Base-by-base conservation (phyloP, 1,139 yeast genomes). In the Neolecta irregularis region DNA sequence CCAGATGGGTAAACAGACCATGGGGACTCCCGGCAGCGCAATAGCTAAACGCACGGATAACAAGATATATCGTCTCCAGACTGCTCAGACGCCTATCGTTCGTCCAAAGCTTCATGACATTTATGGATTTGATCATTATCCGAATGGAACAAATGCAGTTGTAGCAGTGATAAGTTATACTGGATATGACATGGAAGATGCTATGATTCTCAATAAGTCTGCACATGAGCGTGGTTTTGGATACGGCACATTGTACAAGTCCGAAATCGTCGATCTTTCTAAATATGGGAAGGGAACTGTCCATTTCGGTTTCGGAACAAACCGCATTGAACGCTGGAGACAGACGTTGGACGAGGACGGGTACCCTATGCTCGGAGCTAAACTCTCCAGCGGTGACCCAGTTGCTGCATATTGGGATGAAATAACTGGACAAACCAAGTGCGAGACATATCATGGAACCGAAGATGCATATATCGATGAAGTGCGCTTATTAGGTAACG, bases 1-100 rank as follows among this genome's bases (percentile, higher is more conserved):
- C 64, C 98, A 91, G 68, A 88, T 88, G 99, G 98, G 96, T 71
- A 88, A 88, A 62, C 99, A 88, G 65, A 88, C 99, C 17, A 88
- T 88, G 98, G 99, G 99, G 61, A 88, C 98, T 4, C 98, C 98
- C 6, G 96, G 96, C 61, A 93, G 88, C 40, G 95, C 93, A 0
- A 64, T 88, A 40, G 72, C 65, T 32, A 93, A 85, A 56, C 72
- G 99, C 58, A 78, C 94, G 1, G 99, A 88, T 57, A 91, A 91
- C 62, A 91, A 85, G 57, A 62, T 88, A 42, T 88, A 88, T 60
- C 74, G 92, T 51, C 64, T 88, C 48, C 98, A 88, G 60, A 69
- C 81, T 30, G 98, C 98, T 36, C 98, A 88, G 63, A 80, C 96
- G 2, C 99, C 99, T 32, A 80, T 88, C 53, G 98, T 88, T 32